Conservation (phyloP, 768 basidiomycete genomes). For the Cystoderma amianthinum region DNA sequence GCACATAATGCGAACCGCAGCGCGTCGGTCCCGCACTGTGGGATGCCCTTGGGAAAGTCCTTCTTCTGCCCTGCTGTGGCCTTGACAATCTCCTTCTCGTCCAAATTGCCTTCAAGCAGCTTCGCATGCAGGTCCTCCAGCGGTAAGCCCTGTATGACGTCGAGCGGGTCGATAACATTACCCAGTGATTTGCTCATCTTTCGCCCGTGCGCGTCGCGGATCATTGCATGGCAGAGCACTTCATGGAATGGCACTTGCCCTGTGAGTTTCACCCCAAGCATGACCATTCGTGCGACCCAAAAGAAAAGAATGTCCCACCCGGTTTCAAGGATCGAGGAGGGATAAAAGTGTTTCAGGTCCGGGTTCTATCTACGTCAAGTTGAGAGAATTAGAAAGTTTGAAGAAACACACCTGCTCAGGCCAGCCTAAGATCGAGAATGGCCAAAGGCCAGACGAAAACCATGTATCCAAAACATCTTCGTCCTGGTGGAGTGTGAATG, state of each 20-base stretch:
- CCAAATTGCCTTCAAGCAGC: conserved; percentile 85
- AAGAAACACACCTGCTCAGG: conserved; percentile 63
- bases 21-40: conserved; percentile 97
- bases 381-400: conserved; percentile 2
- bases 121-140: conserved; percentile 82
- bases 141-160: conserved; percentile 81
- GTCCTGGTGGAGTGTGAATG: conserved; percentile 83
- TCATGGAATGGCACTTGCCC: conserved; percentile 91
- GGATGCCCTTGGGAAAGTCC: conserved; percentile 98
- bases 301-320: conserved; percentile 99
- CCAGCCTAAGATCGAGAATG: conserved; percentile 97
- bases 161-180: conserved; percentile 95
- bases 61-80: conserved; percentile 96
- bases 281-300: conserved; percentile 99
- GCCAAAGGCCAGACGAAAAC: conserved; percentile 98
- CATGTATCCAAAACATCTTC: conserved; percentile 98
- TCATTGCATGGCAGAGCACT: conserved; percentile 97
- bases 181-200: conserved; percentile 99
- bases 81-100: conserved; percentile 87
- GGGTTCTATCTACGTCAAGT: conserved; percentile 43
- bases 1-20: conserved; percentile 92
- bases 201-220: conserved; percentile 95
- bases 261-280: conserved; percentile 87
- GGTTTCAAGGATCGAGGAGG: conserved; percentile 87
- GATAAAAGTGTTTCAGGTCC: conserved; percentile 82